Evolutionary conservation across 805 yeast genomes (phyloP), one percentile per base, ranked within the genome.

Genomic region (Nakazawaea pomicola): DNA sequence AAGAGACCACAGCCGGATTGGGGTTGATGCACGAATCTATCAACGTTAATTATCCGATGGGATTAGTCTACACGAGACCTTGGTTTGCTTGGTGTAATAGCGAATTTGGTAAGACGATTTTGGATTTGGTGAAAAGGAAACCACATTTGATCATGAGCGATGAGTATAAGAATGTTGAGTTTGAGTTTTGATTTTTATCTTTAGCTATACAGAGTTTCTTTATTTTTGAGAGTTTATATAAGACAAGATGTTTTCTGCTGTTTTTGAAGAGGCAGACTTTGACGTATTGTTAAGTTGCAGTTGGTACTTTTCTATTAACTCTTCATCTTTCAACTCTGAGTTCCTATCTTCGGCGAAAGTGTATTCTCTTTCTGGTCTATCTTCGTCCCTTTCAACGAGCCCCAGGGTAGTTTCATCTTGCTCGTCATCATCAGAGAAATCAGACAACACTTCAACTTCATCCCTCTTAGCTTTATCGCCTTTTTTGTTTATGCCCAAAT

Each of bases 41-140:
- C 3, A 64, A 83, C 44, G 95, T 87, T 8, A 70, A 80, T 49
- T 62, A 70, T 5, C 64, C 64, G 2, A 44, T 48, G 2, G 79
- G 76, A 1, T 42, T 46, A 8, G 60, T 58, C n/a, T 89, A 60
- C 56, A 84, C 95, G 0, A 65, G 96, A 45, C 76, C 93, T 2
- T 88, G 96, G 96, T 89, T 89, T 65, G 83, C 95, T 4, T 88
- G 96, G 96, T 84, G 95, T 50, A 88, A 88, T 56, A 79, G 95
- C 1, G 96, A 89, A 60, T 86, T 88, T 62, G 96, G 89, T 16
- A 85, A 85, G 58, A 82, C 95, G 1, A 80, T 88, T n/a, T 57
- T 88, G 34, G 82, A 86, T 51, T 62, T 88, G 46, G 89, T 91
- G 2, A 62, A 70, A 44, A 64, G 83, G 38, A 84, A 83, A 54